Evolutionary conservation across 2,329 filamentous ascomycete species (phyloP), one percentile per base, ranked within the genome.

Genomic region (Cladosporium sp.): DNA sequence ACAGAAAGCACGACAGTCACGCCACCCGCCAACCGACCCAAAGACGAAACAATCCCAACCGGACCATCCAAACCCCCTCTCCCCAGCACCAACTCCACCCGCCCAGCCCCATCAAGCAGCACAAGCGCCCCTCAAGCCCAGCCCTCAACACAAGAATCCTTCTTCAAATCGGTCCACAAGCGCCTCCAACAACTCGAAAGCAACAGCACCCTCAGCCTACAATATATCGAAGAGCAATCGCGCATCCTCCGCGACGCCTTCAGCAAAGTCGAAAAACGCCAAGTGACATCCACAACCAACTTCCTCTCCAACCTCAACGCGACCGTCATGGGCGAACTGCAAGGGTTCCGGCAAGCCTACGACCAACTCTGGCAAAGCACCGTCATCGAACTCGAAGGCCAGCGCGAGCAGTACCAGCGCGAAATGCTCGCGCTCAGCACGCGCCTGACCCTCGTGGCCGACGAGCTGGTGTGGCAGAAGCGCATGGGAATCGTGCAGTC

Each of bases 331-430:
- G 78, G 80, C 13, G 93, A 98, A 67, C 74, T 95, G 30, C 82
- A 82, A 54, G 82, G 78, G 43, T 85, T 93, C 55, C 81, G 88
- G 46, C 82, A 84, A 52, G 87, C 96, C 66, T 97, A 97, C 67
- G 92, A 97, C 64, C 88, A 96, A 63, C 83, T 97, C 11, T 97
- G 92, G 91, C 91, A 95, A 68, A 92, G 87, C 16, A 96, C 94
- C 9, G 85, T 96, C 18, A 84, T 95, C 49, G 91, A 94, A 25
- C 80, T 97, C 12, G 90, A 96, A 65, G 84, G 83, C 36, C 92
- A 96, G 67, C 84, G 89, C 36, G 86, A 95, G 63, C 84, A 89
- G 58, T 88, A 88, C 13, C 83, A 91, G 62, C 79, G 83, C 49
- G 91, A 97, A 64, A 85, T 95, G 53, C 77, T 90, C 36, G 91